Percentiles rank a stretch among this genome's conserved stretches.
These are phyloP conservation scores for Brassica cretica DNA, from an alignment of 345 rosid species.

Conservation along the genomic window DNA sequence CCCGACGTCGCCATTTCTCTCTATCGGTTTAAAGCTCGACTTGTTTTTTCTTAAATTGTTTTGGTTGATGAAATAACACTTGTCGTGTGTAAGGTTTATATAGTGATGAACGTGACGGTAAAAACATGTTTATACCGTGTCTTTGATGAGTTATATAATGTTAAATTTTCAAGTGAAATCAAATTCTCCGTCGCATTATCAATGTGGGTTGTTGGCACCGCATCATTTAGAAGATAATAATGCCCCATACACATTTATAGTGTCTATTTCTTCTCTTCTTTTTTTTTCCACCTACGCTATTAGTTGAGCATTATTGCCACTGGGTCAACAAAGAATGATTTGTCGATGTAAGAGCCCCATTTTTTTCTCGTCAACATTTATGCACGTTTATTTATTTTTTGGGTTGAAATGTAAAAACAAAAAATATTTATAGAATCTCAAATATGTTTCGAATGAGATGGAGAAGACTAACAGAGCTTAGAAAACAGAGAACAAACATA, in stretches of 20 bases:
- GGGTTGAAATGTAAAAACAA: too few relatives aligned
- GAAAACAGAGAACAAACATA: neutral
- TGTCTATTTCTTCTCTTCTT: neutral
- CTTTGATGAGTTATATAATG: neutral
- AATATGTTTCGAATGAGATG: neutral
- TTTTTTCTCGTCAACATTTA: too few relatives aligned
- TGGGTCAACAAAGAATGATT: too few relatives aligned
- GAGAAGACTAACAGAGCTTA: neutral
- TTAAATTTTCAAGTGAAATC: neutral
- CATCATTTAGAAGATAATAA: neutral
- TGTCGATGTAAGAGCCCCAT: too few relatives aligned
- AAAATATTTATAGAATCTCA: too few relatives aligned
- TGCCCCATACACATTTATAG: neutral
- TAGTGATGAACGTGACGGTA: neutral
- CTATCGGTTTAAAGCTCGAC: neutral
- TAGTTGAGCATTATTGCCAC: neutral
- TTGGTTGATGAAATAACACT: neutral
- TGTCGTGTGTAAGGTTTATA: neutral
- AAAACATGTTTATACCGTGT: too few relatives aligned
- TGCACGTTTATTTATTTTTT: neutral
- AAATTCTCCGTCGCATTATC: neutral
- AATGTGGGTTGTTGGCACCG: neutral
- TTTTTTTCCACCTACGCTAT: neutral
- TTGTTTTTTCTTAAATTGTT: neutral
- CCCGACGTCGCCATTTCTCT: constrained; percentile 37